Evolutionary conservation across 345 rosid genomes (phyloP), one percentile per base, ranked within the genome.

Genomic region (Citrus australasica): DNA sequence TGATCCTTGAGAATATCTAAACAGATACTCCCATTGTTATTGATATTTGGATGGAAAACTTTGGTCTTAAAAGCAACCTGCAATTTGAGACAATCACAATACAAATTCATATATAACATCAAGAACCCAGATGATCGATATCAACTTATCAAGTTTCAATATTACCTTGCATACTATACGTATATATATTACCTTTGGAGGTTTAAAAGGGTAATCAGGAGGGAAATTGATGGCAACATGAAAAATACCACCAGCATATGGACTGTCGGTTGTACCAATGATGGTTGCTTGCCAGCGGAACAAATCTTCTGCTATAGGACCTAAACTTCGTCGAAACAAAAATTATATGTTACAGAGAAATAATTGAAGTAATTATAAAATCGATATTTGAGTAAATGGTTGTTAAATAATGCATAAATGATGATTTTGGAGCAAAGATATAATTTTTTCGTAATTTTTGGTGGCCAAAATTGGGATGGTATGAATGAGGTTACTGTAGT

Each of bases 1-100:
- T 78, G 83, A 70, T 83, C 86, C 79, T 83, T 83, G 69, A 83
- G 83, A 65, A 83, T 80, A 77, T 83, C 83, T 77, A 80, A 55
- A 63, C 86, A 83, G 58, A 83, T 80, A 35, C 65, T 80, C 5
- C 86, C 83, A 25, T 80, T 83, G 76, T 78, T 77, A 73, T 83
- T 83, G 10, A 80, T 80, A 71, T 83, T 83, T 25, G 83, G 86
- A 65, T 83, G 82, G 77, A 83, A 83, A 30, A 77, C 83, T 71
- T 80, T 83, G 25, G 83, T 80, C 77, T 71, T 76, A 28, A 80
- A 83, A 55, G 83, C 82, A n/a, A 80, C 83, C 86, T 80, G 79
- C 28, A 32, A 73, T 17, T 1, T 42, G 3, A 27, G 25, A 69
- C 28, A 3, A 69, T 10, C 21, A 19, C 3, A 42, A 42, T 9